Base-by-base conservation (phyloP, 345 rosid genomes). In the Ceriops zippeliana region DNA sequence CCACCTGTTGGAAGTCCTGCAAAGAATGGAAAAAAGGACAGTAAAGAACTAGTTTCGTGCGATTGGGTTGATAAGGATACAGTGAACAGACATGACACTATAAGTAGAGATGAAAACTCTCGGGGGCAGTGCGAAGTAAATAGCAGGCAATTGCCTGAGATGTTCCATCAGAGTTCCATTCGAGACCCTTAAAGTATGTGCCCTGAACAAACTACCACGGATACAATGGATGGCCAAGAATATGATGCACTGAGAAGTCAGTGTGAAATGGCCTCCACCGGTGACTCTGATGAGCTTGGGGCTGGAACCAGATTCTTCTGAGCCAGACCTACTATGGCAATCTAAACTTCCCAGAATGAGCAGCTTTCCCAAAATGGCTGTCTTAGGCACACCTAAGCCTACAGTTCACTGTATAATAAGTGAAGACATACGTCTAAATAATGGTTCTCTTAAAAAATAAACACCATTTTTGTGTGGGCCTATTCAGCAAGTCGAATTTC, bases 261-360 rank as follows among this genome's bases (percentile, higher is more conserved):
- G 72, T 69, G 31, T 2, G 89, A 82, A 56, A 37, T 32, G 26
- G 75, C 62, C 20, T 77, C 73, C 6, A 77, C 73, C 2, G 80
- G 72, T 24, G 80, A 60, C 47, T 77, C 76, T 30, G 80, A 77
- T 8, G 79, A 70, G 35, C 70, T 76, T 26, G 80, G 72, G 21
- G 73, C 73, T 8, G 70, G 58, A 52, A 72, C 80, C 52, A 77
- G 80, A 77, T 63, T 72, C 86, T 75, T 91, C 96, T 1, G 99
- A 90, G 63, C 72, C 88, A 6, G 96, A 91, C 62, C 61, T 77
- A 76, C 52, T 67, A 61, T 86, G 86, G 87, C 90, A 85, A 72
- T 77, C 83, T 66, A 83, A 60, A 21, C 67, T 84, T 60, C 87
- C 88, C 17, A 90, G 71, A 76, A 63, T 54, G 24, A 62, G 76